phyloP scores from a whole-genome alignment of 1,139 yeast species.

The Zygoascus sp. region DNA sequence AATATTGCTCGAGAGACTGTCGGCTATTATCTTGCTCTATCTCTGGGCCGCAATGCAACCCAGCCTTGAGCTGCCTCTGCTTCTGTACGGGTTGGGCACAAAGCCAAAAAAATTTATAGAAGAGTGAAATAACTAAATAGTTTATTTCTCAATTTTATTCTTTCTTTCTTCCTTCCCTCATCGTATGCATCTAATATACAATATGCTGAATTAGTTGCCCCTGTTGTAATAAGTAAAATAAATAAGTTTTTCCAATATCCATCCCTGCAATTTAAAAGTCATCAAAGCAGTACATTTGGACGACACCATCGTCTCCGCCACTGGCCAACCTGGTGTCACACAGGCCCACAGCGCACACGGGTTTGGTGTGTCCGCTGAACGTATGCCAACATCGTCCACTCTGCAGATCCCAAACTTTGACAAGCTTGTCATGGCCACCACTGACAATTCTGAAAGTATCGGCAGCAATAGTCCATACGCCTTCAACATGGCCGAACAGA shows the following conservation, averaged over 20 bases:
- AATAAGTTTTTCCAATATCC: background rate
- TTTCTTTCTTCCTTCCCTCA: too few species aligned
- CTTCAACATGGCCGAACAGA: slow-evolving; percentile 95
- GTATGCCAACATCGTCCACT: slow-evolving; percentile 92
- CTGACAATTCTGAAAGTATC: slow-evolving; percentile 91
- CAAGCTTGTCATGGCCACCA: slow-evolving; percentile 87
- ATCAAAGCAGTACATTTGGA: slow-evolving; percentile 75
- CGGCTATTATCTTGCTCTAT: slow-evolving; percentile 2
- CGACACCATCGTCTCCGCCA: slow-evolving; percentile 83
- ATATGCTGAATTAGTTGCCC: background rate
- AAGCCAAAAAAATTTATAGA: too few species aligned
- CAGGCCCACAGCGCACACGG: slow-evolving; percentile 82
- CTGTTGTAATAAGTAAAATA: background rate
- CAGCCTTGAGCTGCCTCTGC: too few species aligned
- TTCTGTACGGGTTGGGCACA: too few species aligned
- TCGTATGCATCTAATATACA: background rate
- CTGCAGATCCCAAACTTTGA: slow-evolving; percentile 94
- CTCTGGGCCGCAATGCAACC: slow-evolving; percentile 1
- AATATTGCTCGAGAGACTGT: slow-evolving; percentile 17
- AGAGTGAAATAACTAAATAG: background rate
- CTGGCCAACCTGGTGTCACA: slow-evolving; percentile 88
- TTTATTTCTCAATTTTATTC: too few species aligned
- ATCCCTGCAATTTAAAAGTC: slow-evolving; percentile 15
- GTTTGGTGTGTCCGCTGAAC: slow-evolving; percentile 66
- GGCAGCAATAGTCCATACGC: slow-evolving; percentile 94